A percentile compares a stretch with the other conserved stretches of the same genome.
These are phyloP conservation scores for Dryadomyces quercivorus DNA, from an alignment of 2,329 filamentous ascomycete genomes.

Conservation along the genomic window DNA sequence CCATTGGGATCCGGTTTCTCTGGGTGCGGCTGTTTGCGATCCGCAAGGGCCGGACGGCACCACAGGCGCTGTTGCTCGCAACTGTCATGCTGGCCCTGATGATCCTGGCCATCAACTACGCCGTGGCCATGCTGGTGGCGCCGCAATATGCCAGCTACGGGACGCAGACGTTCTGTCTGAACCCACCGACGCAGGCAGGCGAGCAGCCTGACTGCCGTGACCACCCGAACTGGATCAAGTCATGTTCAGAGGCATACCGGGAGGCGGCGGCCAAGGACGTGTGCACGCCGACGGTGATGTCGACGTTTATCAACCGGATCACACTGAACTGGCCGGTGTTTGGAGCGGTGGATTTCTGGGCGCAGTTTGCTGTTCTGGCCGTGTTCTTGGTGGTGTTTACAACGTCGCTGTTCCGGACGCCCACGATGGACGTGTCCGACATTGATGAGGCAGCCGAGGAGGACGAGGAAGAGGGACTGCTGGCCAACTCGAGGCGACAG, in stretches of 20 bases:
- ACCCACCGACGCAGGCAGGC: conserved; percentile 47
- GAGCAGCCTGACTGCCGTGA: conserved; percentile 64
- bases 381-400: conserved; percentile 75
- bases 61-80: conserved; percentile 81
- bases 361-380: conserved; percentile 80
- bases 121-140: conserved; percentile 83
- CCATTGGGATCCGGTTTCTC: conserved; percentile 86
- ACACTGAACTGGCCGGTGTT: conserved; percentile 94
- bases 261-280: conserved; percentile 63
- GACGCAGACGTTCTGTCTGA: conserved; percentile 85
- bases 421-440: conserved; percentile 62
- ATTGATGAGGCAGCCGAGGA: conserved; percentile 82
- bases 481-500: conserved; percentile 70
- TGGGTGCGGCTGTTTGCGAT: conserved; percentile 93
- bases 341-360: conserved; percentile 87
- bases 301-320: conserved; percentile 84
- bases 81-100: conserved; percentile 87
- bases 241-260: conserved; percentile 67
- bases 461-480: conserved; percentile 84
- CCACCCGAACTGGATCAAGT: conserved; percentile 58
- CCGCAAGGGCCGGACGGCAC: conserved; percentile 74
- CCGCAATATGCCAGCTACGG: conserved; percentile 93
- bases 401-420: conserved; percentile 68
- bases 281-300: conserved; percentile 84
- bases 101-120: conserved; percentile 84